Evolutionary conservation across 176 grass and related monocot species (phyloP), one percentile per base, ranked within the genome.

Genomic region (Carex littledalei): DNA sequence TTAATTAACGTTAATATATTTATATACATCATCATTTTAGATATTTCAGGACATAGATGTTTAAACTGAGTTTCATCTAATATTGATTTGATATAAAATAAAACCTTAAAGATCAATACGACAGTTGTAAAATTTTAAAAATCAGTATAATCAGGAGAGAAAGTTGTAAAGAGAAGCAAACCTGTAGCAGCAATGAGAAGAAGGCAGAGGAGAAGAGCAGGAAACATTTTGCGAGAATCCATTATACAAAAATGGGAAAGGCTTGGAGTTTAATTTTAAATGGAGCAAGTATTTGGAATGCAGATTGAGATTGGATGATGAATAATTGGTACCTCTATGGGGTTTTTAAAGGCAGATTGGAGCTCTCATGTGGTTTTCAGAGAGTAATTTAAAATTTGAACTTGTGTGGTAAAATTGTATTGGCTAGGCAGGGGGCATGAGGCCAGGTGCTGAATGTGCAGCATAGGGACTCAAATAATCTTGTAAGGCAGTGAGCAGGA

Each of bases 181-280:
- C 92, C 89, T 78, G 87, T 80, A 35, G 87, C 67, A 61, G 84
- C 78, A 78, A 91, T 61, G 64, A 94, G 81, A 10, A 93, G 84
- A 4, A 91, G 77, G 9, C 84, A 17, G 17, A 93, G 20, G 84
- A 94, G 62, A 80, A 74, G 64, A 73, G 81, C 59, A 7, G 84
- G 56, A 35, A 80, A 67, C 87, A 91, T 75, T 84, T 58, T 85
- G 53, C 84, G 55, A 82, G 87, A 91, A 80, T 53, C 35, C 57
- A 83, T 83, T 83, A 53, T 83, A 56, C 10, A 43, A 68, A 41
- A 52, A 5, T 54, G 21, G 60, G 35, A 11, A 13, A 34, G 64
- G 56, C 9, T 32, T 47, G 41, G 41, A 83, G 13, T 83, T 52
- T 16, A 81, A 65, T 24, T 50, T 9, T 52, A 12, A 34, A 4